phyloP scores from a whole-genome alignment of 495 filamentous ascomycete genomes.

The Lasiosphaeris hirsuta region DNA sequence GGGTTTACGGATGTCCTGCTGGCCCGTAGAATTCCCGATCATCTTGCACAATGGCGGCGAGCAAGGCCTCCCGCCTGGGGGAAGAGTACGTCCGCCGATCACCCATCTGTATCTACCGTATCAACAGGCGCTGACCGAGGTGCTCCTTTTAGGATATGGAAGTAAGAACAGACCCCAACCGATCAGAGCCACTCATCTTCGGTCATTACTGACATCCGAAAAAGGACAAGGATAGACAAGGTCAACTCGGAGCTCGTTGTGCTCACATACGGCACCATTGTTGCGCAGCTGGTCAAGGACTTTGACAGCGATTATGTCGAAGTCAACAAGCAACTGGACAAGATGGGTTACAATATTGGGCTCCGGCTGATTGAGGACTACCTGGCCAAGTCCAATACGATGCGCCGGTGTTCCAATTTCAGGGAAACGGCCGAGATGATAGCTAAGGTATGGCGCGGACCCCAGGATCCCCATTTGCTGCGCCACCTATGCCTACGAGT shows the following conservation, averaged over 20 bases:
- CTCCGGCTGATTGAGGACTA: slow-evolving; percentile 96
- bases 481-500: background rate
- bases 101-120: background rate
- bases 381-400: slow-evolving; percentile 86
- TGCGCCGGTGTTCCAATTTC: slow-evolving; percentile 82
- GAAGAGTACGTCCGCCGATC: slow-evolving; percentile 75
- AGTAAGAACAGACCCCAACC: slow-evolving; percentile 58
- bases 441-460: slow-evolving; percentile 63
- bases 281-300: slow-evolving; percentile 93
- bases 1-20: background rate
- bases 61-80: slow-evolving; percentile 87
- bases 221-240: slow-evolving; percentile 63
- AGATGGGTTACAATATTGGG: slow-evolving; percentile 99
- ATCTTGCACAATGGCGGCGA: slow-evolving; percentile 62
- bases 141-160: slow-evolving; percentile 73
- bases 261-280: slow-evolving; percentile 95
- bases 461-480: background rate
- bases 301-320: slow-evolving; percentile 89
- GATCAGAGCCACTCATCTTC: background rate
- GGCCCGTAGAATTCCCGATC: background rate
- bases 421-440: slow-evolving; percentile 95
- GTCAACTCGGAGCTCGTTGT: slow-evolving; percentile 92
- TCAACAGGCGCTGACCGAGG: background rate
- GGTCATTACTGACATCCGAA: slow-evolving; percentile 9
- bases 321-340: slow-evolving; percentile 95